Percentiles rank a stretch among this genome's conserved stretches.
These are phyloP conservation scores for Entomortierella chlamydospora DNA, from an alignment of 192 early-diverging fungal genomes.

Conservation along the genomic window DNA sequence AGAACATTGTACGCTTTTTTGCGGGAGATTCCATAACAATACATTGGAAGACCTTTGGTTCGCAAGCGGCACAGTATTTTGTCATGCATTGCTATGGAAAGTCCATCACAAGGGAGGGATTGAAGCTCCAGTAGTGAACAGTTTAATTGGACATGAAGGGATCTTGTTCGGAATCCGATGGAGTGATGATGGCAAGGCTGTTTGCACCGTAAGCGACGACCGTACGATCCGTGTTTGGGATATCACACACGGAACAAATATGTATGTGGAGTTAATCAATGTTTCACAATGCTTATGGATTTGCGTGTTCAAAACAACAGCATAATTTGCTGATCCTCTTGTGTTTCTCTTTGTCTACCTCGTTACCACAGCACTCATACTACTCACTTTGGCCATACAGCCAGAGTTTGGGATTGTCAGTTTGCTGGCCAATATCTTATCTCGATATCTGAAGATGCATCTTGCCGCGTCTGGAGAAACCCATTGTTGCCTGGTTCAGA, in stretches of 20 bases:
- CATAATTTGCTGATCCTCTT: no score
- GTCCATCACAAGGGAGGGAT: slow-evolving; percentile 44
- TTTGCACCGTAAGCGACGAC: slow-evolving; percentile 86
- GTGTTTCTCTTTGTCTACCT: background rate
- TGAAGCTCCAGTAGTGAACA: slow-evolving; percentile 56
- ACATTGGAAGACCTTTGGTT: slow-evolving; percentile 62
- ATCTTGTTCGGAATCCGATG: slow-evolving; percentile 84
- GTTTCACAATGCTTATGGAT: background rate
- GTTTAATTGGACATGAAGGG: slow-evolving; percentile 74
- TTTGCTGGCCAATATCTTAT: slow-evolving; percentile 67
- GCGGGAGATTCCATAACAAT: slow-evolving; percentile 76
- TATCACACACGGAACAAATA: slow-evolving; percentile 34
- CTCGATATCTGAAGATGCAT: slow-evolving; percentile 82
- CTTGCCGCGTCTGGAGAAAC: slow-evolving; percentile 84
- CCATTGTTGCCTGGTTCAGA: slow-evolving; percentile 32
- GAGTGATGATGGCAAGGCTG: slow-evolving; percentile 63
- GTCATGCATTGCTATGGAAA: slow-evolving; percentile 82
- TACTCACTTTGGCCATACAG: slow-evolving; percentile 75
- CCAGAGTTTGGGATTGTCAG: slow-evolving; percentile 84
- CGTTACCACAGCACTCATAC: slow-evolving; percentile 9
- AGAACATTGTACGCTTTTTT: slow-evolving; percentile 79
- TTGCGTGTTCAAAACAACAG: no score
- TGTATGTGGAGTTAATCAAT: slow-evolving; percentile 10
- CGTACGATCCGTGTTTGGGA: slow-evolving; percentile 84
- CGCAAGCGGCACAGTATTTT: slow-evolving; percentile 87